Evolutionary conservation across 179 eudicot species (phyloP).

Genomic region (Kewa caespitosa): DNA sequence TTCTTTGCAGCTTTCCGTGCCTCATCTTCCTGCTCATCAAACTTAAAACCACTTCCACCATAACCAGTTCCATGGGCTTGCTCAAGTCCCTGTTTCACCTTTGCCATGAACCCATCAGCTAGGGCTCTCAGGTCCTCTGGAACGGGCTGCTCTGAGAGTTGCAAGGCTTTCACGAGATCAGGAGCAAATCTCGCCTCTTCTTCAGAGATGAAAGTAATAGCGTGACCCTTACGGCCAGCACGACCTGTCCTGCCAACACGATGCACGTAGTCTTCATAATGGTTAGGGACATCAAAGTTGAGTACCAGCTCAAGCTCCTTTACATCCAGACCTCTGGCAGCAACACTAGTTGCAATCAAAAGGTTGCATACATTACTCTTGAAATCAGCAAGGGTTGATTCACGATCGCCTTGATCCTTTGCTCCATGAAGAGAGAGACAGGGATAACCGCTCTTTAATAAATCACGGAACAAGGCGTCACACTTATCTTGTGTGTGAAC

Average conservation of each 20-base stretch:
- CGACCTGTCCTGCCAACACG: slow-evolving; percentile 96
- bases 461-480: slow-evolving; percentile 67
- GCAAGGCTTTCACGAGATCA: slow-evolving; percentile 81
- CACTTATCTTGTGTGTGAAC: slow-evolving; percentile 87
- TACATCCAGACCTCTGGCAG: slow-evolving; percentile 93
- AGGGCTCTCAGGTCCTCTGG: slow-evolving; percentile 84
- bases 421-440: slow-evolving; percentile 95
- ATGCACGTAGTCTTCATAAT: slow-evolving; percentile 91
- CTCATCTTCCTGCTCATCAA: slow-evolving; percentile 94
- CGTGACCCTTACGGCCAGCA: slow-evolving; percentile 89
- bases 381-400: slow-evolving; percentile 89
- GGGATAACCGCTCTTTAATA: slow-evolving; percentile 81
- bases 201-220: slow-evolving; percentile 78
- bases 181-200: slow-evolving; percentile 80
- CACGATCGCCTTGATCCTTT: slow-evolving; percentile 93
- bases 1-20: slow-evolving; percentile 88
- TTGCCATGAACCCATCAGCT: slow-evolving; percentile 79
- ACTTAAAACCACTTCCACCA: slow-evolving; percentile 94
- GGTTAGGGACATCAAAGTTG: slow-evolving; percentile 84
- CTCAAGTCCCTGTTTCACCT: slow-evolving; percentile 84
- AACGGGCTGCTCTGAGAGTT: slow-evolving; percentile 76
- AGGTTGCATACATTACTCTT: slow-evolving; percentile 88
- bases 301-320: slow-evolving; percentile 89
- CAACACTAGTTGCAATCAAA: slow-evolving; percentile 89
- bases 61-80: slow-evolving; percentile 86